These are phyloP conservation scores for Pseudocercospora crystallina DNA, from an alignment of 2,329 filamentous ascomycete genomes.

Conservation along the genomic window DNA sequence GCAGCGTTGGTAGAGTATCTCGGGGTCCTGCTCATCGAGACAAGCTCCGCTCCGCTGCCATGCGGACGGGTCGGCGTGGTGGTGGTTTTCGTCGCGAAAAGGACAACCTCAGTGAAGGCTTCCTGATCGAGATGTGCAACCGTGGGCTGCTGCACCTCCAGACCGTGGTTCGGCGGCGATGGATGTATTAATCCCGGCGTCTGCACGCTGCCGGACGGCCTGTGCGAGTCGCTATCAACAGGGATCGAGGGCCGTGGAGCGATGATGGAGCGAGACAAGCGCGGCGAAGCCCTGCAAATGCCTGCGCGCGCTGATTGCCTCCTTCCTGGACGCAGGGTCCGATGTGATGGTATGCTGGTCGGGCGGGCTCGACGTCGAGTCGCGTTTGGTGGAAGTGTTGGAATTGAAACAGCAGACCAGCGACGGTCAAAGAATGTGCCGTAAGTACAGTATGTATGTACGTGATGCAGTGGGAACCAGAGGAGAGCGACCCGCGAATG, in stretches of 20 bases:
- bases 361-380: background rate
- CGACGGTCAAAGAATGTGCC: too few relatives aligned
- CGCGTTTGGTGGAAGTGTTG: too few relatives aligned
- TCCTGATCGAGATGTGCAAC: too few relatives aligned
- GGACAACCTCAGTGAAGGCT: too few relatives aligned
- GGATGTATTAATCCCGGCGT: background rate
- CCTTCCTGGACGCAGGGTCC: background rate
- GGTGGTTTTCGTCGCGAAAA: too few relatives aligned
- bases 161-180: too few relatives aligned
- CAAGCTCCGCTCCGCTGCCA: slow-evolving; percentile 4
- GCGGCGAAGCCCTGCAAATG: background rate
- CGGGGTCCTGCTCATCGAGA: slow-evolving; percentile 5
- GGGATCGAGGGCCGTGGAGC: background rate
- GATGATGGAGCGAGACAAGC: slow-evolving; percentile 1
- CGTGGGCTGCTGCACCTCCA: too few relatives aligned
- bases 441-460: too few relatives aligned
- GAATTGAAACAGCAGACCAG: too few relatives aligned
- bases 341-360: background rate
- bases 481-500: too few relatives aligned
- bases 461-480: too few relatives aligned
- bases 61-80: background rate
- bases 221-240: background rate
- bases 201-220: background rate
- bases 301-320: slow-evolving; percentile 6
- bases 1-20: slow-evolving; percentile 1